Conservation (phyloP, 2,329 filamentous ascomycete species). For the Arthrobotrys iridis region DNA sequence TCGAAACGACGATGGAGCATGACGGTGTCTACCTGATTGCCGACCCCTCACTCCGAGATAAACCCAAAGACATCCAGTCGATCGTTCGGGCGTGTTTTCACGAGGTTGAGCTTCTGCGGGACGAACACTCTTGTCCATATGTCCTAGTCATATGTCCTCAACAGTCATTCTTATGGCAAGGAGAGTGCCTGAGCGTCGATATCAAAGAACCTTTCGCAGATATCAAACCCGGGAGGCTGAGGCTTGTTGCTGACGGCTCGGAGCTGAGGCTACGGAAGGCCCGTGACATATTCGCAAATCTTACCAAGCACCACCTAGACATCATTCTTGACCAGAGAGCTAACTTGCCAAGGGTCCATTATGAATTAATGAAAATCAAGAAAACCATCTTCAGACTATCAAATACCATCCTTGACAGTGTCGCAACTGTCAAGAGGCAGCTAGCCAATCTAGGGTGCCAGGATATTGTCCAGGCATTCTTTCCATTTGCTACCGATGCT, state of each 20-base stretch:
- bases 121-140: conserved; percentile 83
- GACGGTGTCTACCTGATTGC: conserved; percentile 85
- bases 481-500: conserved; percentile 98
- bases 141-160: conserved; percentile 86
- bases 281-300: conserved; percentile 78
- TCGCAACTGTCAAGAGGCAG: conserved; percentile 89
- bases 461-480: conserved; percentile 96
- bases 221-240: conserved; percentile 83
- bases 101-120: conserved; percentile 72
- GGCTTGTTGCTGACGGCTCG: conserved; percentile 88
- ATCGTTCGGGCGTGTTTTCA: conserved; percentile 84
- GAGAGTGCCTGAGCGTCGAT: conserved; percentile 75
- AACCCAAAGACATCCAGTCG: conserved; percentile 82
- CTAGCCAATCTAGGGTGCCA: conserved; percentile 86
- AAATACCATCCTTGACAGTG: conserved; percentile 98
- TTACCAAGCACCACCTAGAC: conserved; percentile 84
- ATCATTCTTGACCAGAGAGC: conserved; percentile 91
- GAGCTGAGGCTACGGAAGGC: conserved; percentile 80
- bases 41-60: conserved; percentile 78
- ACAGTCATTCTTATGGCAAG: conserved; percentile 80
- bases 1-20: conserved; percentile 77
- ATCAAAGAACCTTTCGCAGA: conserved; percentile 83
- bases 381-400: conserved; percentile 95
- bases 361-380: conserved; percentile 90
- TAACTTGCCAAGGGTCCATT: conserved; percentile 90